Evolutionary conservation across 2,329 filamentous ascomycete genomes (phyloP), one percentile per base, ranked within the genome.

Genomic region (Hypoxylon sp.): DNA sequence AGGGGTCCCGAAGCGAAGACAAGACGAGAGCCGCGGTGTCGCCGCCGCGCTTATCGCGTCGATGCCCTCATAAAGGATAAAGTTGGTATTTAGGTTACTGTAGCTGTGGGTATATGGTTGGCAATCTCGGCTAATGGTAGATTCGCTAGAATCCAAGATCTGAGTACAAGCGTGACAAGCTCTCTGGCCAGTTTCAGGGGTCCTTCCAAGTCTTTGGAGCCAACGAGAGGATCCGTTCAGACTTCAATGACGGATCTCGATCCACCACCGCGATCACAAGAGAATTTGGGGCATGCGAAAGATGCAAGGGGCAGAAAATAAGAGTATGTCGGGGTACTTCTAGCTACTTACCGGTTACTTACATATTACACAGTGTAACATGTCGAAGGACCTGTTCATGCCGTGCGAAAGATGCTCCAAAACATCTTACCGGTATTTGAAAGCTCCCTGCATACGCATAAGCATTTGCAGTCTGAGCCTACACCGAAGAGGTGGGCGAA

Each of bases 31-130:
- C 27, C 39, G 14, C 16, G 45, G 8, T 27, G 47, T 12, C 21
- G 41, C 8, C 47, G 47, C 41, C 53, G 54, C 30, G 53, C 53
- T 58, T 63, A 46, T 32, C 61, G 61, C 39, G 53, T 47, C 5
- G 21, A 63, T 14, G 61, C 54, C 30, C 61, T 63, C 48, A 45
- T 63, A 19, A 57, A 57, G 19, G 61, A 63, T 30, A 53, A 63
- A 37, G 53, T 46, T 53, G 27, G 61, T 16, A 11, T 34, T 37
- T 37, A 19, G n/a, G n/a, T n/a, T n/a, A n/a, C n/a, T n/a, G 43
- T 55, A 39, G 46, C 48, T 23, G 34, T 23, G 30, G 25, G 34
- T 43, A 32, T 19, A 11, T 1, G 21, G 5, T n/a, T 47, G 29
- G 21, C 25, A 45, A 46, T 41, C 45, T 27, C 25, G 47, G 47